Conservation (phyloP, 2,329 filamentous ascomycete genomes). For the Phialocephala sp. region DNA sequence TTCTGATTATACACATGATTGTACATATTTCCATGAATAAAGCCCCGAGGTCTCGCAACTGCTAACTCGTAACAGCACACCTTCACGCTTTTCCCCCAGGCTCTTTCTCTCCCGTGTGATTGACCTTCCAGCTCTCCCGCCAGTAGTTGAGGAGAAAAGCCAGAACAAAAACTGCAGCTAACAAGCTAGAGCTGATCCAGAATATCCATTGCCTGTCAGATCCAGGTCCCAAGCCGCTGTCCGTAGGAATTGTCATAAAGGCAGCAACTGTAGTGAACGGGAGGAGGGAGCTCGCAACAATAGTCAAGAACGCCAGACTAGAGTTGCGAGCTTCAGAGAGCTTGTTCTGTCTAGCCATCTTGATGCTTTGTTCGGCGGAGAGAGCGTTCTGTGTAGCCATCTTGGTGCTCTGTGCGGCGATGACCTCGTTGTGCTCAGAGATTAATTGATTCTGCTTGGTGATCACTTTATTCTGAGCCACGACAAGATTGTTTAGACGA, state of each 20-base stretch:
- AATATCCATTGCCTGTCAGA: background rate
- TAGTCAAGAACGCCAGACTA: background rate
- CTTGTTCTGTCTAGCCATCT: background rate
- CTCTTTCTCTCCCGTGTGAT: background rate
- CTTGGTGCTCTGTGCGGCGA: background rate
- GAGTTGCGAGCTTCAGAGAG: background rate
- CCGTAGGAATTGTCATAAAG: background rate
- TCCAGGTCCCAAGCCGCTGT: background rate
- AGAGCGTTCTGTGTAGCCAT: background rate
- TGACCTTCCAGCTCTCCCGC: background rate
- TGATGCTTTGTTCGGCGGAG: background rate
- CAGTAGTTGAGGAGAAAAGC: background rate
- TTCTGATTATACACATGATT: too few species aligned
- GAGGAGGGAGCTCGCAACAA: background rate
- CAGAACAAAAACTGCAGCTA: background rate
- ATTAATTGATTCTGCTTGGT: too few species aligned
- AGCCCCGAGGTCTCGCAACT: too few species aligned
- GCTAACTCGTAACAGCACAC: too few species aligned
- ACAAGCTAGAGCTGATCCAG: background rate
- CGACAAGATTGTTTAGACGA: background rate
- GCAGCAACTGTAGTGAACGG: background rate
- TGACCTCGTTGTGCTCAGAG: too few species aligned
- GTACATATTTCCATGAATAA: too few species aligned
- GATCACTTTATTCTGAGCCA: background rate
- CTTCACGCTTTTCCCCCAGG: too few species aligned